Base-by-base conservation (phyloP, 208 protist genomes). In the Trypanosoma boissoni region DNA sequence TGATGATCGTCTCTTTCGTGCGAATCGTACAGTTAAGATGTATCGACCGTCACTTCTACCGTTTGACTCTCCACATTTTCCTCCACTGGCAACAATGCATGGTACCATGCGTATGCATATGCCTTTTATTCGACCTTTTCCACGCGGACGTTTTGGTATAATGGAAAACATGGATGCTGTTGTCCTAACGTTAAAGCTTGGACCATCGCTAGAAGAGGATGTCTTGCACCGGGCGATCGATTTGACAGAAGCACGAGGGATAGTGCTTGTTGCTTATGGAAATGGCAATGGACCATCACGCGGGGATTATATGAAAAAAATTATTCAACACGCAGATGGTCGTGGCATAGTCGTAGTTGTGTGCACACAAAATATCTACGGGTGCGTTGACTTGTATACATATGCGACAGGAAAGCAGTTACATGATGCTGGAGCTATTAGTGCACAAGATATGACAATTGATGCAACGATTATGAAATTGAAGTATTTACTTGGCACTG, bases 261-360 rank as follows among this genome's bases (percentile, higher is more conserved):
- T 98, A 1, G 72, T 99, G 1, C 59, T 99, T 10, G 49, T 86
- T 31, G 86, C 87, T 7, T 98, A 96, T 71, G 97, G 97, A 26
- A 74, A 72, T 24, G 97, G 97, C 51, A 98, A 98, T 70, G 91
- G 69, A 0, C 96, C 97, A 0, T 68, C 74, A 2, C 68, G 69
- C 12, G 65, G 76, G 10, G 43, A 46, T 28, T 88, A 73, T 29
- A 94, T 98, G 65, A 61, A 89, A 29, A 48, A 84, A 2, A 36
- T 85, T 36, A 44, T 98, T 7, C 48, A 46, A 3, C n/a, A 58
- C 0, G 90, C 93, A 1, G 58, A 72, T 4, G 64, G 82, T 18
- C 72, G 80, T 21, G 88, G 86, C 36, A 78, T 98, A 20, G 59
- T 98, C 27, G 81, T 98, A 0, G 91, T 97, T 18, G 77, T 95